Percentiles rank a stretch among this genome's conserved stretches.
phyloP scores from a whole-genome alignment of 2,329 filamentous ascomycete genomes.

The Trichophyton rubrum region DNA sequence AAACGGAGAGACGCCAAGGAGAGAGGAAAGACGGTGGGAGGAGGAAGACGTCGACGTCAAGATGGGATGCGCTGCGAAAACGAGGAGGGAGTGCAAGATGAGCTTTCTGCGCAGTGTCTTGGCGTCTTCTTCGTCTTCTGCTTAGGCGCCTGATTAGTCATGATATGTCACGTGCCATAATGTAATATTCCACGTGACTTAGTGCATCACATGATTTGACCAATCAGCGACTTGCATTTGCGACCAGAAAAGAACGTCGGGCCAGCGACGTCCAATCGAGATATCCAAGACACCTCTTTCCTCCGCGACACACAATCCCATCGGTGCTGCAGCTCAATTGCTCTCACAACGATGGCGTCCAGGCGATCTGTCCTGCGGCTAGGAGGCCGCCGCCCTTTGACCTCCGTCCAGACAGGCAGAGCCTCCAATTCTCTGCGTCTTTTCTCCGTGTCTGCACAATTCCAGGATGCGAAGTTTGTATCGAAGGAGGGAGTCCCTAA shows the following conservation, averaged over 20 bases:
- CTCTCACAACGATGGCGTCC: constrained; percentile 31
- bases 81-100: constrained; percentile 12
- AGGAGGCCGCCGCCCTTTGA: constrained; percentile 29
- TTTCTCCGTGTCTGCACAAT: constrained; percentile 25
- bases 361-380: constrained; percentile 35
- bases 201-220: background rate
- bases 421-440: constrained; percentile 23
- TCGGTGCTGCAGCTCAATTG: constrained; percentile 18
- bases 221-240: constrained; percentile 7
- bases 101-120: constrained; percentile 10
- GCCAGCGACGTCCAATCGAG: background rate
- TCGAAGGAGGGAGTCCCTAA: constrained; percentile 49
- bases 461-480: constrained; percentile 39
- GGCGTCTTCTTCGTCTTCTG: constrained; percentile 3
- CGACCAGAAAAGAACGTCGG: background rate
- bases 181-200: background rate
- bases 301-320: background rate
- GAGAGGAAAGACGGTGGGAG: constrained; percentile 9
- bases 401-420: constrained; percentile 24
- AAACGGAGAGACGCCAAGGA: constrained; percentile 17
- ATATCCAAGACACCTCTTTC: background rate
- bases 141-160: constrained; percentile 14
- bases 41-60: constrained; percentile 1
- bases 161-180: background rate
- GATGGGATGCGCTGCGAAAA: constrained; percentile 4